Evolutionary conservation across 1,284 basidiomycete species (phyloP), one percentile per base, ranked within the genome.

Genomic region (Austroboletus rostrupii): DNA sequence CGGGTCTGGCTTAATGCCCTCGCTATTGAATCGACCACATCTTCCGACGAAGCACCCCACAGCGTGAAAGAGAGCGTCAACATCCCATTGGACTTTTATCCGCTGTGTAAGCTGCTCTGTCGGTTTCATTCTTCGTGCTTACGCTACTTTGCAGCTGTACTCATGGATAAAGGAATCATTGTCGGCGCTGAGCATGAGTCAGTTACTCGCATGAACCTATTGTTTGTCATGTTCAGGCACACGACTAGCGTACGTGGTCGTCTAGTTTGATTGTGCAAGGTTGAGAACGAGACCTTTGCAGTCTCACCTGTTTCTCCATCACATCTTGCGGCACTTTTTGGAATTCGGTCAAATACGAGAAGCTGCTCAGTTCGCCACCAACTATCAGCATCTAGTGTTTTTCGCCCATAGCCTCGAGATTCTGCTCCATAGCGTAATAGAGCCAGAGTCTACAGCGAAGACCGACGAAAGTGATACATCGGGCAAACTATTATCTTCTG

Each of bases 141-240:
- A 58, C 43, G 33, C 17, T 20, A 21, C 37, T 31, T 40, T 39
- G 13, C 56, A 96, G 93, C 94, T 53, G 92, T 97, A 6, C 77
- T 99, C 19, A 96, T 99, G 90, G 94, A 98, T 67, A 98, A 97
- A 66, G 97, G 95, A 1, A 97, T 99, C 58, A 92, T 99, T 55
- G 94, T 99, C 49, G 97, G 96, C 9, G 91, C 91, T 35, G 94
- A 98, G 60, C 84, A 95, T 49, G 93, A 97, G 66, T 81, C 84
- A 2, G 87, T 84, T 3, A 76, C 87, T 20, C 80, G 91, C 36
- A 73, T 79, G 17, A 90, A 87, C 48, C 73, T 99, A 6, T 83
- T 94, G 12, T 98, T 97, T 65, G 87, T 90, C 9, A 86, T 97
- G 70, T 98, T 96, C 72, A 82, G 94, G 49, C 87, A 96, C 67